Evolutionary conservation across 2,329 filamentous ascomycete species (phyloP), one percentile per base, ranked within the genome.

Genomic region (Teratosphaeria zuluensis): DNA sequence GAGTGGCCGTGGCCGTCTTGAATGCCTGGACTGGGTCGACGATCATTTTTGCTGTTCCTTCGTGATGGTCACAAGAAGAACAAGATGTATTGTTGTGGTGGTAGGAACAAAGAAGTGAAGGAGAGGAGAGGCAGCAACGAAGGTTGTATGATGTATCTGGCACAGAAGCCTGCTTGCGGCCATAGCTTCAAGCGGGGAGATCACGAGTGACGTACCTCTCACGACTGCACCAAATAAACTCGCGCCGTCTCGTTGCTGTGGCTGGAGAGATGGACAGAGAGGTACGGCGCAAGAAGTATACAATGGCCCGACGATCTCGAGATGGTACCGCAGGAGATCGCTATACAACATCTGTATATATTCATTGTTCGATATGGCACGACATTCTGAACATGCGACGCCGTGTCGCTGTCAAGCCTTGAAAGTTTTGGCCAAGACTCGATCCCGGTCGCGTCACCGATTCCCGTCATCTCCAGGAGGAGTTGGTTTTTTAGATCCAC

Each of bases 1-100:
- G 32, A 48, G 55, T 57, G 61, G 56, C 64, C 63, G 69, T 70
- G 67, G 67, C 75, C 42, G n/a, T 48, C 16, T 8, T 48, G 59
- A 78, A 62, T 55, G 74, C 71, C 63, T 77, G 71, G 56, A 77
- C 71, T 56, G 75, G 73, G 66, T 78, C 75, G 65, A 75, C 72
- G 62, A 79, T 75, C 73, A 78, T 78, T 68, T 61, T 75, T 48
- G 19, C 42, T 48, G 42, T n/a, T 48, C 42, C 42, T 48, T 48
- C 19, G 16, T 4, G 16, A 19, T 48, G 16, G 6, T 48, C 9
- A 4, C 16, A 21, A 48, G 42, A 48, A 48, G 42, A 21, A 48
- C 42, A 21, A n/a, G 16, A 8, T 9, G 16, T 16, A 21, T 21
- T n/a, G 42, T 21, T n/a, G 42, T 19, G n/a, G 42, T 48, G 42